These are phyloP conservation scores for Myxozyma nipponensis DNA, from an alignment of 805 yeast species.

Conservation along the genomic window DNA sequence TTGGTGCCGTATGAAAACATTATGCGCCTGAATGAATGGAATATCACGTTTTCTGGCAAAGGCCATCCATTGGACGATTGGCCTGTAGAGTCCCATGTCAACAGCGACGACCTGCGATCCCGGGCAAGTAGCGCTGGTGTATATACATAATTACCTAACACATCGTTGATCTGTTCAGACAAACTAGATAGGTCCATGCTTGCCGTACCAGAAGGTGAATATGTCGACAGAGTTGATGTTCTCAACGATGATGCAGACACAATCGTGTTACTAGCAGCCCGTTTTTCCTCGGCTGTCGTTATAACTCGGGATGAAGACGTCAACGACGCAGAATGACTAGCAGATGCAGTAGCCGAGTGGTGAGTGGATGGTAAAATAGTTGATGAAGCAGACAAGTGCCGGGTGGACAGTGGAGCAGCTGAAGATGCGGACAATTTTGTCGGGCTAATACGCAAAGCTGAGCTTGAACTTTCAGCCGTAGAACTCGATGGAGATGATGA, in stretches of 20 bases:
- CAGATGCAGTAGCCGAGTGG: too few relatives aligned
- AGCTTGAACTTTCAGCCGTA: too few relatives aligned
- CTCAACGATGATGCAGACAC: neutral
- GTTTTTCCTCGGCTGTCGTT: neutral
- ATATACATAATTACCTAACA: constrained; percentile 9
- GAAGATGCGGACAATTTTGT: neutral
- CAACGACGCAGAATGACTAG: too few relatives aligned
- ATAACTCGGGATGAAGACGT: too few relatives aligned
- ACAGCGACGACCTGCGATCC: constrained; percentile 2
- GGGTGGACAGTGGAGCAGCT: neutral
- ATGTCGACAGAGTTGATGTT: neutral
- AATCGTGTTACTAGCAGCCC: neutral
- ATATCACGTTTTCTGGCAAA: constrained; percentile 11
- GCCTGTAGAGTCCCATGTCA: constrained; percentile 22
- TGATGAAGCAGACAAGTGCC: neutral
- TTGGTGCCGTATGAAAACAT: constrained; percentile 21
- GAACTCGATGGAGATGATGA: neutral
- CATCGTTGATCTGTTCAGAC: constrained; percentile 1
- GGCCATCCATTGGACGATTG: constrained; percentile 22
- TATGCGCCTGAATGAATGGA: constrained; percentile 10
- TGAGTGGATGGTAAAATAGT: too few relatives aligned
- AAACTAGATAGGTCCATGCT: neutral
- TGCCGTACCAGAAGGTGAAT: neutral
- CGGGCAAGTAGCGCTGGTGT: constrained; percentile 10
- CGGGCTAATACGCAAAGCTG: too few relatives aligned